Conservation (phyloP, 805 yeast species). For the Starmerella scarabaei region DNA sequence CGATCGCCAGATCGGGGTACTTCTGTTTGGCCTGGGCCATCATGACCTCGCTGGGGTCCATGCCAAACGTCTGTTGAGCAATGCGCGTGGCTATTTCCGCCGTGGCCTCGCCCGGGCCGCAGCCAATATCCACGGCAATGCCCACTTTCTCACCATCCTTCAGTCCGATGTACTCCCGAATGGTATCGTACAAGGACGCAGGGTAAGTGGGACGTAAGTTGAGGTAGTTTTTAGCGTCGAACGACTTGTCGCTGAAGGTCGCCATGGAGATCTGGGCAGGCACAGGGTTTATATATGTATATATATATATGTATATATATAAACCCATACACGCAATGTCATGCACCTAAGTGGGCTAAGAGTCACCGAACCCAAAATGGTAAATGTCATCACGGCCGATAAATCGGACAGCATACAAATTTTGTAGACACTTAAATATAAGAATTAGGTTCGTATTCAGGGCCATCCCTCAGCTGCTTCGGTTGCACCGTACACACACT, state of each 20-base stretch:
- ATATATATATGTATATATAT: too few species aligned
- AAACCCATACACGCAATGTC: too few species aligned
- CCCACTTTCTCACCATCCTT: constrained; percentile 18
- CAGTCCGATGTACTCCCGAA: constrained; percentile 28
- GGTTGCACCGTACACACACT: too few species aligned
- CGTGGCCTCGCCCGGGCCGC: constrained; percentile 70
- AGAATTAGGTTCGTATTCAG: too few species aligned
- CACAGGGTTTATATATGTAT: too few species aligned
- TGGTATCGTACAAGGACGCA: constrained; percentile 32
- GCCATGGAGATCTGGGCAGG: constrained; percentile 37
- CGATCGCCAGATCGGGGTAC: neutral
- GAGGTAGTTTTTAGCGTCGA: constrained; percentile 41
- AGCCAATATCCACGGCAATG: constrained; percentile 55
- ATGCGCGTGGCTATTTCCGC: constrained; percentile 33
- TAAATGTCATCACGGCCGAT: too few species aligned
- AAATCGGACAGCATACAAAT: too few species aligned
- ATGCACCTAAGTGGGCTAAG: too few species aligned
- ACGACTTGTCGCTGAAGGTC: constrained; percentile 42
- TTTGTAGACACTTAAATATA: too few species aligned
- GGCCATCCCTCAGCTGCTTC: too few species aligned
- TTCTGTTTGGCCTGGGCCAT: constrained; percentile 32
- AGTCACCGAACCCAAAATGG: too few species aligned
- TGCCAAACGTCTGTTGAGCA: constrained; percentile 43
- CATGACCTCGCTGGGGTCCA: constrained; percentile 51
- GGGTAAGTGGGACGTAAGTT: constrained; percentile 60